phyloP scores from a whole-genome alignment of 2,329 filamentous ascomycete species.

The Verticillium dahliae region DNA sequence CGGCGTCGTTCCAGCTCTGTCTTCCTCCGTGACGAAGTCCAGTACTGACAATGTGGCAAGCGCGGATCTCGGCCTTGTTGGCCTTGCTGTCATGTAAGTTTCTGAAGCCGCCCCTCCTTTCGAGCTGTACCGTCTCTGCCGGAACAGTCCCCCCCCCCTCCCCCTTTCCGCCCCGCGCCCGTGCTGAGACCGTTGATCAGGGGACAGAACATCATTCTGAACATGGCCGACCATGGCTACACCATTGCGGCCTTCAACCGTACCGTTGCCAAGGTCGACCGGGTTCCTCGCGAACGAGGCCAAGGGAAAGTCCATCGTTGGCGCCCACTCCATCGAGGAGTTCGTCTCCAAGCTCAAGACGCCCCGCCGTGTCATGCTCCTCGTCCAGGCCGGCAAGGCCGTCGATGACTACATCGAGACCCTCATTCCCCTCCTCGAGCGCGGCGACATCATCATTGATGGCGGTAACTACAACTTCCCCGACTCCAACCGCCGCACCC shows the following conservation, averaged over 20 bases:
- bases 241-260: slow-evolving; percentile 98
- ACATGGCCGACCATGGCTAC: slow-evolving; percentile 87
- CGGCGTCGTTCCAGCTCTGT: slow-evolving; percentile 16
- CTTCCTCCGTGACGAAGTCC: slow-evolving; percentile 19
- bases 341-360: slow-evolving; percentile 96
- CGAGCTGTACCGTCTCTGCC: not conserved
- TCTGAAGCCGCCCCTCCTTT: slow-evolving; percentile 9
- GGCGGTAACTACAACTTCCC: slow-evolving; percentile 99
- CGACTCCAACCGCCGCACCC: slow-evolving; percentile 94
- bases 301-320: slow-evolving; percentile 92
- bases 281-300: slow-evolving; percentile 85
- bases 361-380: slow-evolving; percentile 94
- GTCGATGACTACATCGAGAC: slow-evolving; percentile 99
- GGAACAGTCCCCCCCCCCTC: not conserved
- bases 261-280: slow-evolving; percentile 96
- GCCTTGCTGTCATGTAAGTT: slow-evolving; percentile 80
- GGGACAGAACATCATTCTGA: slow-evolving; percentile 83
- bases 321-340: slow-evolving; percentile 89
- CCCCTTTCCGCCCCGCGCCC: slow-evolving; percentile 3
- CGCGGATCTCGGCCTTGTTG: slow-evolving; percentile 87
- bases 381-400: slow-evolving; percentile 96
- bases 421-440: slow-evolving; percentile 74
- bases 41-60: slow-evolving; percentile 56
- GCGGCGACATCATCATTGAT: slow-evolving; percentile 97
- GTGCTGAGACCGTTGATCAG: slow-evolving; percentile 23